Conservation (phyloP, 176 grass and related monocot species). For the Oryza meridionalis region DNA sequence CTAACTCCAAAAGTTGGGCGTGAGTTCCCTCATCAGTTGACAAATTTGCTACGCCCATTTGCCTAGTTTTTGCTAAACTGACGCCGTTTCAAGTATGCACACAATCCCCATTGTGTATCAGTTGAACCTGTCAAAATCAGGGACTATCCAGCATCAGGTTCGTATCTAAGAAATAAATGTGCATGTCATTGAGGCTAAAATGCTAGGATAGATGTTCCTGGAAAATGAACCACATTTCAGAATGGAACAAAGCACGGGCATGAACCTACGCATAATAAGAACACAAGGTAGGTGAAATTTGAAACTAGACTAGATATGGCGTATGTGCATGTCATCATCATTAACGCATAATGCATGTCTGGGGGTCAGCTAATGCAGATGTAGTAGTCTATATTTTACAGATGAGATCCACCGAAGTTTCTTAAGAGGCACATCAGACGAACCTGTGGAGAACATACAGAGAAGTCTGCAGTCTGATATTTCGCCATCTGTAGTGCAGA, state of each 20-base stretch:
- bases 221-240: not conserved
- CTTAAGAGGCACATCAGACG: not conserved
- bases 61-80: not conserved
- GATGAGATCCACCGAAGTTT: not conserved
- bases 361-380: not conserved
- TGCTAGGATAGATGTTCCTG: not conserved
- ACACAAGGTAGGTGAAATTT: not conserved
- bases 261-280: not conserved
- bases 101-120: not conserved
- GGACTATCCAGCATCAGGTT: not conserved
- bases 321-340: not conserved
- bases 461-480: not conserved
- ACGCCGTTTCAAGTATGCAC: not conserved
- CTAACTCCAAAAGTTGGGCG: not conserved
- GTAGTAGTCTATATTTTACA: not conserved
- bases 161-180: not conserved
- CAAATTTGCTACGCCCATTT: not conserved
- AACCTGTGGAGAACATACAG: slow-evolving; percentile 13
- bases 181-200: not conserved
- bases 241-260: not conserved
- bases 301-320: not conserved
- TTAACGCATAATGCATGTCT: not conserved
- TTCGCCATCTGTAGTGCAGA: slow-evolving; percentile 20
- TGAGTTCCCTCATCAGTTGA: not conserved
- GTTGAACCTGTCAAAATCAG: not conserved